These are phyloP conservation scores for Phellinidium pouzarii DNA, from an alignment of 1,284 basidiomycete genomes.

Conservation along the genomic window DNA sequence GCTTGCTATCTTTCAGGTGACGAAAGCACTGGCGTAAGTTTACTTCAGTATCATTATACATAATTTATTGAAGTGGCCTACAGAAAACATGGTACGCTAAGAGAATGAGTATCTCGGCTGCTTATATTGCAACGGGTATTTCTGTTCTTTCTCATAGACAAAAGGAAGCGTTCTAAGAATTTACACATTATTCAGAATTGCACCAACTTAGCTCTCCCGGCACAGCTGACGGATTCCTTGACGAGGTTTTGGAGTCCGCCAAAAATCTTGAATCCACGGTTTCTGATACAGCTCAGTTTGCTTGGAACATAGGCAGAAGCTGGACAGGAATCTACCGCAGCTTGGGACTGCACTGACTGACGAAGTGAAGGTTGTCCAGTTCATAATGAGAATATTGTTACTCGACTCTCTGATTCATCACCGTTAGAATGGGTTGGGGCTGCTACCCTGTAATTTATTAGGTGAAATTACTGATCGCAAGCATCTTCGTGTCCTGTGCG, in stretches of 20 bases:
- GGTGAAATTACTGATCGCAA: neutral
- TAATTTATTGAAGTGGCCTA: slow-evolving; percentile 6
- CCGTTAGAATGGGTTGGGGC: neutral
- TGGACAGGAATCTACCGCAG: slow-evolving; percentile 65
- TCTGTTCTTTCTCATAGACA: slow-evolving; percentile 11
- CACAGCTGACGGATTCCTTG: slow-evolving; percentile 59
- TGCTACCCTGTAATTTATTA: neutral
- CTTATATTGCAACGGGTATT: slow-evolving; percentile 61
- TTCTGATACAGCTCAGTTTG: slow-evolving; percentile 45
- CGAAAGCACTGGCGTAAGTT: slow-evolving; percentile 44
- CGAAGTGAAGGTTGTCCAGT: slow-evolving; percentile 10
- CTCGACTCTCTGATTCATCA: neutral
- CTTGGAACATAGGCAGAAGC: slow-evolving; percentile 55
- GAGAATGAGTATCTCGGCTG: slow-evolving; percentile 51
- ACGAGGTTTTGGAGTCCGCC: slow-evolving; percentile 47
- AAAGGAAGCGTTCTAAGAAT: neutral
- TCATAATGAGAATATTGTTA: neutral
- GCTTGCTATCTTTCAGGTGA: slow-evolving; percentile 54
- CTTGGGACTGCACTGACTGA: slow-evolving; percentile 10
- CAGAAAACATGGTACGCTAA: slow-evolving; percentile 65
- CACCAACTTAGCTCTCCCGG: slow-evolving; percentile 67
- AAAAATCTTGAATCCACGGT: slow-evolving; percentile 37
- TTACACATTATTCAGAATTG: slow-evolving; percentile 41
- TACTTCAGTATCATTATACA: neutral
- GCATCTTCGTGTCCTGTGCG: neutral